Percentiles rank a stretch among this genome's conserved stretches.
These are phyloP conservation scores for Erysimum cheiranthoides DNA, from an alignment of 345 rosid genomes.

Conservation along the genomic window DNA sequence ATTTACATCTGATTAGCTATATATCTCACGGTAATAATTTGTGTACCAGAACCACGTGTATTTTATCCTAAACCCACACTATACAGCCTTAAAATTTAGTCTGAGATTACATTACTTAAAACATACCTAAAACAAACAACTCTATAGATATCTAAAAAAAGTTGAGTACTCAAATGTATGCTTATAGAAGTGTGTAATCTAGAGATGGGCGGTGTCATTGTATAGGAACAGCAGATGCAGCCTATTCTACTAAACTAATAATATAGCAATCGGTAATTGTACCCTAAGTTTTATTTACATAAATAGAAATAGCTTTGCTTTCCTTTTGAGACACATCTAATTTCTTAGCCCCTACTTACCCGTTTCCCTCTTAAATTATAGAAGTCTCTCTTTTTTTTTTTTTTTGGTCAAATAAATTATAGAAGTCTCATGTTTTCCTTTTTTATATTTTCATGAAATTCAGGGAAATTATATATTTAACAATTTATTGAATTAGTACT, in stretches of 20 bases:
- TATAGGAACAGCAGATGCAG: slow-evolving; percentile 44
- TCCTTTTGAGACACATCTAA: slow-evolving; percentile 14
- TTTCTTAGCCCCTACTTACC: slow-evolving; percentile 25
- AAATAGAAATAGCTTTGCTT: slow-evolving; percentile 37
- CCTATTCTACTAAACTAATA: slow-evolving; percentile 18
- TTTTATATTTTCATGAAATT: slow-evolving; percentile 11
- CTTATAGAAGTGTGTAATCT: slow-evolving; percentile 8
- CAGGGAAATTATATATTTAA: slow-evolving; percentile 4
- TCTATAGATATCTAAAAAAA: slow-evolving; percentile 26
- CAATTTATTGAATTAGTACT: not conserved
- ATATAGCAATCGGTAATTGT: slow-evolving; percentile 33
- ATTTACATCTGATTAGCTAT: not conserved
- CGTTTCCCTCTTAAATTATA: slow-evolving; percentile 6
- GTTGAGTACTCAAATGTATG: slow-evolving; percentile 11
- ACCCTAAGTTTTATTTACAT: slow-evolving; percentile 24
- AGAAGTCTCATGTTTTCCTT: not conserved
- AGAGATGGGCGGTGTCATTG: slow-evolving; percentile 46
- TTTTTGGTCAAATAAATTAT: no score
- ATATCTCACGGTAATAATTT: not conserved
- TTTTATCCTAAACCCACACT: not conserved
- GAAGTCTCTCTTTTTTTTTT: no score
- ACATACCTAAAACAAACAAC: slow-evolving; percentile 43
- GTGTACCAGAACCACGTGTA: not conserved
- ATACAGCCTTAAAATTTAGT: not conserved
- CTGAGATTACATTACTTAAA: not conserved